Evolutionary conservation across 2,329 filamentous ascomycete species (phyloP).

Genomic region (Talaromyces sp.): DNA sequence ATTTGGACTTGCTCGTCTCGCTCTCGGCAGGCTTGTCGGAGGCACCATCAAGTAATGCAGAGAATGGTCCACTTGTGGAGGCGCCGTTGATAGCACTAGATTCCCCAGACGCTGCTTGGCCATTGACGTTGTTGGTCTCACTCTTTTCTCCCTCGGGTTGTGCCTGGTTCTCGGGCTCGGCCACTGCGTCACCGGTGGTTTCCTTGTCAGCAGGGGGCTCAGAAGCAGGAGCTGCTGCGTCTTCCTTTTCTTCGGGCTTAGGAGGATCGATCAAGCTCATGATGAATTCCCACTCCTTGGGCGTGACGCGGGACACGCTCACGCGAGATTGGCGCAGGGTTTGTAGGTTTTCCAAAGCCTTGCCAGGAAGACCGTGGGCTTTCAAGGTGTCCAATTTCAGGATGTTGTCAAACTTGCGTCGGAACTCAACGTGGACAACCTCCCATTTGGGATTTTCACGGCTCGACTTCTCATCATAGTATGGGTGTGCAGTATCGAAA

Average conservation of each 20-base stretch:
- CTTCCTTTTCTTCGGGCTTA: conserved; percentile 13
- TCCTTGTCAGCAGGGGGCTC: conserved; percentile 13
- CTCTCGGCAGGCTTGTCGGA: neutral
- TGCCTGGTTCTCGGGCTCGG: neutral
- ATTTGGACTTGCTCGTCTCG: neutral
- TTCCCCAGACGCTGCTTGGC: neutral
- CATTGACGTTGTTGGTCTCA: neutral
- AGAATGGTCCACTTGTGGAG: neutral
- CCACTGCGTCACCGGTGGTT: neutral
- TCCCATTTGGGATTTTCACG: conserved; percentile 73
- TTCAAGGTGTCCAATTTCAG: conserved; percentile 70
- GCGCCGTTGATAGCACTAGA: neutral
- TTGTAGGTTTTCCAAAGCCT: conserved; percentile 68
- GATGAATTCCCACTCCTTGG: conserved; percentile 46
- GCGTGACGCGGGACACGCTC: conserved; percentile 60
- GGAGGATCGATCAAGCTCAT: conserved; percentile 29
- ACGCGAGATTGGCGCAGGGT: conserved; percentile 75
- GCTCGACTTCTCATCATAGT: conserved; percentile 75
- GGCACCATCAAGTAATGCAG: neutral
- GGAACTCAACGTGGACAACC: conserved; percentile 82
- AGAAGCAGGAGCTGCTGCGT: neutral
- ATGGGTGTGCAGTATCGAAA: conserved; percentile 66
- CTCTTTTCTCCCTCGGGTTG: neutral
- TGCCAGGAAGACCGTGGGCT: conserved; percentile 52
- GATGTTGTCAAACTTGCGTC: conserved; percentile 69